Base-by-base conservation (phyloP, 1,284 basidiomycete genomes). In the Ustilago nuda region DNA sequence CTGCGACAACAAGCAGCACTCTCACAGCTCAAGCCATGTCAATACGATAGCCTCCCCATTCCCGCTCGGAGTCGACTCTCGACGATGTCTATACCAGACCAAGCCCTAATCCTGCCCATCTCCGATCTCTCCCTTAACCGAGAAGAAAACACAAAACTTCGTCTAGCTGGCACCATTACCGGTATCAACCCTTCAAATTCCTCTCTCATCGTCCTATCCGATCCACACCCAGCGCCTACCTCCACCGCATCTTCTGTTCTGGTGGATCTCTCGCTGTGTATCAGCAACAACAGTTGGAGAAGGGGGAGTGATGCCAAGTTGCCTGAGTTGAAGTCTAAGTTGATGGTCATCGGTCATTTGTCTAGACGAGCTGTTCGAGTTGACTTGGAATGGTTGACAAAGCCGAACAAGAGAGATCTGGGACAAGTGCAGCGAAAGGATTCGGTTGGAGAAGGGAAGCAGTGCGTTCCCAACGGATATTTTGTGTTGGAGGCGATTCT, bases 331-430 rank as follows among this genome's bases (percentile, higher is more conserved):
- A 73, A 74, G 9, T 19, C 37, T 4, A 59, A 45, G 6, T 1
- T 64, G 30, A 77, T 73, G 71, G 55, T 73, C 27, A 65, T 77
- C 32, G 75, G 75, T 1, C 56, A 71, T 23, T 58, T 73, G 4
- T 32, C 15, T 0, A 11, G 30, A 19, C 53, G 15, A 23, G 9
- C 35, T 1, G 4, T n/a, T 1, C 51, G 68, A 0, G 1, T 76
- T 2, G 61, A 71, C 6, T 30, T 56, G 9, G 8, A 1, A 3
- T 71, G 62, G 15, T 2, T 63, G 5, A 36, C 35, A 3, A 36
- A 36, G 0, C 3, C 11, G 3, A 23, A 17, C 15, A 15, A 15
- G 17, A 17, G 3, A 1, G 32, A 33, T 2, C 36, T 43, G 36
- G 35, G 17, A 0, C 43, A 64, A 0, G 33, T 54, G 0, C 45